Evolutionary conservation across 768 basidiomycete species (phyloP), one percentile per base, ranked within the genome.

Genomic region (Sarcodon aspratus): DNA sequence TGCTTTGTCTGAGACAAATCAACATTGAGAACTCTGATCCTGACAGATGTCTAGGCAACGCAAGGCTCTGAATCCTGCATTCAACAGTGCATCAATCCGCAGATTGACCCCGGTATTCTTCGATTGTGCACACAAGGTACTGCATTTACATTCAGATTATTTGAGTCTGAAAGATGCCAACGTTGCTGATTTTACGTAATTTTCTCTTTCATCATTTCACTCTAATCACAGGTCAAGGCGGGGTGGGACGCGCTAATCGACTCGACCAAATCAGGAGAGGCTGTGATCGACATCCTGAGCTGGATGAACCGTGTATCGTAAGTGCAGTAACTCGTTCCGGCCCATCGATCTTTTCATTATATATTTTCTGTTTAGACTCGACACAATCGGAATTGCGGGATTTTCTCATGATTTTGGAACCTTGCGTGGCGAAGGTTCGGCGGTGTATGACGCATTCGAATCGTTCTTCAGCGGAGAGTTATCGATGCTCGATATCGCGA

Each of bases 351-450:
- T 27, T 27, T 27, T 27, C 21, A 27, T 27, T 47, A n/a, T 27
- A 5, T 38, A n/a, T 11, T 15, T 33, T 17, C 44, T n/a, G 8
- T 12, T n/a, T 44, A 79, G 77, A 10, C 63, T 81, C 4, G 80
- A 82, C 54, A 70, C 66, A 0, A 66, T 81, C 46, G 77, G 79
- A 9, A 73, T 80, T 33, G 76, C 75, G 6, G 76, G 78, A 0
- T 81, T 80, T 49, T 72, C 74, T 6, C 73, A 80, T 53, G 66
- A 78, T 54, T 82, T 82, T 52, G 70, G 70, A 11, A 61, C 73
- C 0, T 65, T 80, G 5, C 69, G 74, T 10, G 78, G 78, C 6
- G 67, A 73, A 48, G 59, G 57, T 31, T 65, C 72, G 3, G 53
- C 63, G 2, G 65, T 79, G 12, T 60, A 62, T 1, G 45, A 51